Evolutionary conservation across 352 stramenopile genomes (phyloP).

Genomic region (Phytophthora colocasiae): DNA sequence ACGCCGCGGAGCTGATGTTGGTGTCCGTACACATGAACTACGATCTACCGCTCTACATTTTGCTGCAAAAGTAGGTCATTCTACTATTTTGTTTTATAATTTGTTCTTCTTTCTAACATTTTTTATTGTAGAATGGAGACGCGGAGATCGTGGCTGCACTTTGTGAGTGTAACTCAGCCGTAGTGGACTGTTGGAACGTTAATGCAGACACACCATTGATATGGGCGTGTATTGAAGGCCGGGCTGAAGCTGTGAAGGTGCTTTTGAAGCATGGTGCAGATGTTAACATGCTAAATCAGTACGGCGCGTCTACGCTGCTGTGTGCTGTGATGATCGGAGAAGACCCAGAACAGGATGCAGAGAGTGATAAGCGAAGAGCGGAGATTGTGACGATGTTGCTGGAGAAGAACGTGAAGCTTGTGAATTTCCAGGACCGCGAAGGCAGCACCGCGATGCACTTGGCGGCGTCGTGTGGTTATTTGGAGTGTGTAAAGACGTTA

Average conservation of each 20-base stretch:
- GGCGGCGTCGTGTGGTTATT: conserved; percentile 73
- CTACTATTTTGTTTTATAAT: conserved; percentile 2
- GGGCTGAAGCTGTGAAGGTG: conserved; percentile 68
- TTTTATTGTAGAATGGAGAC: conserved; percentile 61
- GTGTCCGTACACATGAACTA: conserved; percentile 74
- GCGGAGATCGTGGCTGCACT: conserved; percentile 72
- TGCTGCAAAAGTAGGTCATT: conserved; percentile 72
- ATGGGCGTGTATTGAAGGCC: conserved; percentile 86
- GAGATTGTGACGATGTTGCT: conserved; percentile 72
- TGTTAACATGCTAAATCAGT: conserved; percentile 76
- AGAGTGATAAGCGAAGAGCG: conserved; percentile 54
- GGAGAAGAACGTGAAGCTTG: conserved; percentile 63
- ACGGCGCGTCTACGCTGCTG: conserved; percentile 72
- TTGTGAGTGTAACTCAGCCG: conserved; percentile 60
- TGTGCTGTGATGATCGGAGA: conserved; percentile 85
- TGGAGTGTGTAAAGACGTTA: conserved; percentile 76
- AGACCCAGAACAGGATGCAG: conserved; percentile 58
- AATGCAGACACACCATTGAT: conserved; percentile 83
- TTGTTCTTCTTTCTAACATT: conserved; percentile 2
- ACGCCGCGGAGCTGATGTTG: conserved; percentile 61
- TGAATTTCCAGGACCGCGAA: conserved; percentile 86
- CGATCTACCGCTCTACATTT: conserved; percentile 82
- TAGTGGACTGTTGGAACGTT: conserved; percentile 75
- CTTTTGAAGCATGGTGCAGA: conserved; percentile 68
- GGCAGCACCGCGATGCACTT: conserved; percentile 87